These are phyloP conservation scores for Arthrobotrys musiformis DNA, from an alignment of 2,329 filamentous ascomycete species.

Conservation along the genomic window DNA sequence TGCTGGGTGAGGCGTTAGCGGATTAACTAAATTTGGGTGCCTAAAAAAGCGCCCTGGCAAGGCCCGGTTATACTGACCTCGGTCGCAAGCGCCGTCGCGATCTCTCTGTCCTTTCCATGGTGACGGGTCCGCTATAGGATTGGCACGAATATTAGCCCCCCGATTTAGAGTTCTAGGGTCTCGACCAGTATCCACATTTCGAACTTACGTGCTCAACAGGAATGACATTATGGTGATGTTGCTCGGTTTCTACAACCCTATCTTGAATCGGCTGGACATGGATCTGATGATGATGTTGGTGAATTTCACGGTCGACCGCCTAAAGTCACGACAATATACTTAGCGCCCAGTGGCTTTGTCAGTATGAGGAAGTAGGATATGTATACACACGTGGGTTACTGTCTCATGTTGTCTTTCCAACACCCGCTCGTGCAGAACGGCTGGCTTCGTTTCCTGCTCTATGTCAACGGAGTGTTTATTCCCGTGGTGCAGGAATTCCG, in stretches of 20 bases:
- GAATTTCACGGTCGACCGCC: slow-evolving; percentile 75
- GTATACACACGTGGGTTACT: slow-evolving; percentile 43
- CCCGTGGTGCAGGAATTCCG: slow-evolving; percentile 43
- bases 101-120: slow-evolving; percentile 37
- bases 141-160: background rate
- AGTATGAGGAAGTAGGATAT: background rate
- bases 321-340: slow-evolving; percentile 3
- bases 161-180: background rate
- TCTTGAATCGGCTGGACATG: slow-evolving; percentile 72
- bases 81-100: slow-evolving; percentile 32
- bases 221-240: slow-evolving; percentile 36
- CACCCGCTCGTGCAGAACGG: slow-evolving; percentile 43
- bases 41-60: background rate
- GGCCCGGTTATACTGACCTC: slow-evolving; percentile 60
- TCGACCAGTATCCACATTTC: background rate
- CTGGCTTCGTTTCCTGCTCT: slow-evolving; percentile 47
- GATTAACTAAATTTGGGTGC: background rate
- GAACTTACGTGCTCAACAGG: slow-evolving; percentile 47
- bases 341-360: slow-evolving; percentile 2
- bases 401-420: slow-evolving; percentile 43
- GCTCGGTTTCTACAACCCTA: slow-evolving; percentile 34
- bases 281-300: slow-evolving; percentile 69
- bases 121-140: slow-evolving; percentile 29
- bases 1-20: slow-evolving; percentile 11
- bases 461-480: slow-evolving; percentile 49